Evolutionary conservation across 75 land plant species (phyloP).

Genomic region (Cupressus sempervirens): DNA sequence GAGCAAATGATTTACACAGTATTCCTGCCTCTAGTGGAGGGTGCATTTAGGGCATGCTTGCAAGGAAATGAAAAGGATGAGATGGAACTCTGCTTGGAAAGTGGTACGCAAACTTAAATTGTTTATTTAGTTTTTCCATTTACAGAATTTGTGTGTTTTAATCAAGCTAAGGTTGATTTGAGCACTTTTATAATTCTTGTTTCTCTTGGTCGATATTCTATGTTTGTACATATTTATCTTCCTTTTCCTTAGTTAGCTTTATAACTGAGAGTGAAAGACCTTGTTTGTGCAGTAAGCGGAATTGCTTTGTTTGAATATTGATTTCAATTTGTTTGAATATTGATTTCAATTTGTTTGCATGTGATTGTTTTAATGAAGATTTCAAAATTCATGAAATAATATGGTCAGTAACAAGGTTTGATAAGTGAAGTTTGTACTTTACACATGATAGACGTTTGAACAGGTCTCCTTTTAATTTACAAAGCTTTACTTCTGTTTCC

Average conservation of each 20-base stretch:
- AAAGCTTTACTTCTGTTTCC: not conserved
- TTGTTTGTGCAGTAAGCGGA: not conserved
- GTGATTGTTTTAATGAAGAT: not conserved
- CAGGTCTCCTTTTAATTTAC: not conserved
- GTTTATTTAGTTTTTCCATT: not conserved
- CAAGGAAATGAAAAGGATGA: slow-evolving; percentile 62
- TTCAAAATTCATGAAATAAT: not conserved
- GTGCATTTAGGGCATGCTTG: slow-evolving; percentile 59
- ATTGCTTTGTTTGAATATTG: not conserved
- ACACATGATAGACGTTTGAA: not conserved
- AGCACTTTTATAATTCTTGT: not conserved
- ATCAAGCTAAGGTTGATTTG: not conserved
- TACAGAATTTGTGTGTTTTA: not conserved
- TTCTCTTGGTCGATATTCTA: not conserved
- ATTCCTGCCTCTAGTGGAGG: slow-evolving; percentile 74
- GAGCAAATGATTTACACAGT: slow-evolving; percentile 48
- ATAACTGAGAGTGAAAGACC: not conserved
- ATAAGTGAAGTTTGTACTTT: not conserved
- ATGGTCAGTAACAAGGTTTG: not conserved
- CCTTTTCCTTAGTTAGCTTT: not conserved
- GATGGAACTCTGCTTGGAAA: slow-evolving; percentile 75
- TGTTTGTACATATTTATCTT: not conserved
- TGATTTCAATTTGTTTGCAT: not conserved
- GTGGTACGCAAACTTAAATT: slow-evolving; percentile 39
- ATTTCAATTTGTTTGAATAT: not conserved